A percentile compares a stretch with the other conserved stretches of the same genome.
phyloP scores from a whole-genome alignment of 352 stramenopile species.

The Phytophthora uliginosa region DNA sequence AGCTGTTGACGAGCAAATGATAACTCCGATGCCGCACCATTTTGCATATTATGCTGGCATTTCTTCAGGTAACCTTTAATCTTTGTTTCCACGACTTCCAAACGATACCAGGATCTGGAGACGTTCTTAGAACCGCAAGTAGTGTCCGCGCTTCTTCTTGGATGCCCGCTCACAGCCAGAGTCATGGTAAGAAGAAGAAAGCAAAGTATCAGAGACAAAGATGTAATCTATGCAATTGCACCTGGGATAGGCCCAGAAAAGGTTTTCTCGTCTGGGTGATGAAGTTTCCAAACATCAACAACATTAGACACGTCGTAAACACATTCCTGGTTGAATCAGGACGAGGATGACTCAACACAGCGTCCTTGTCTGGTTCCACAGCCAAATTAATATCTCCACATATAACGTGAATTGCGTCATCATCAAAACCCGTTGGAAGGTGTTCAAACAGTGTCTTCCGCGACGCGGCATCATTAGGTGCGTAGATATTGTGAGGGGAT shows the following conservation, averaged over 20 bases:
- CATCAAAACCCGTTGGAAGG: constrained; percentile 2
- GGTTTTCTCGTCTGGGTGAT: background rate
- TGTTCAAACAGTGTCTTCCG: constrained; percentile 1
- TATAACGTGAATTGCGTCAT: constrained; percentile 4
- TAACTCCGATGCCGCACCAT: background rate
- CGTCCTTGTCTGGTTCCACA: background rate
- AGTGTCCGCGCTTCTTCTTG: background rate
- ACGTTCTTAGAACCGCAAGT: background rate
- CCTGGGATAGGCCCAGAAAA: background rate
- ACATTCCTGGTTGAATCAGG: background rate
- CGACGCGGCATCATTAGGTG: constrained; percentile 10
- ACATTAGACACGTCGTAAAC: constrained; percentile 1
- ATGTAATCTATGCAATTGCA: constrained; percentile 15
- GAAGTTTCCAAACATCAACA: constrained; percentile 12
- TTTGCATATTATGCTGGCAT: constrained; percentile 1
- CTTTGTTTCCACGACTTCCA: constrained; percentile 17
- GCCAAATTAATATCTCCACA: constrained; percentile 15
- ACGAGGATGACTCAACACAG: background rate
- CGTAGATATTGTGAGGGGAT: constrained; percentile 15
- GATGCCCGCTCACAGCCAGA: constrained; percentile 4
- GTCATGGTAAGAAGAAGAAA: constrained; percentile 9
- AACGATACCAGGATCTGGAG: constrained; percentile 1
- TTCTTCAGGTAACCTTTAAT: constrained; percentile 13
- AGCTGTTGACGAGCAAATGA: background rate
- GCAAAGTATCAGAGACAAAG: constrained; percentile 4